Conservation (phyloP, 1,139 yeast genomes). For the Williopsis jadinii region DNA sequence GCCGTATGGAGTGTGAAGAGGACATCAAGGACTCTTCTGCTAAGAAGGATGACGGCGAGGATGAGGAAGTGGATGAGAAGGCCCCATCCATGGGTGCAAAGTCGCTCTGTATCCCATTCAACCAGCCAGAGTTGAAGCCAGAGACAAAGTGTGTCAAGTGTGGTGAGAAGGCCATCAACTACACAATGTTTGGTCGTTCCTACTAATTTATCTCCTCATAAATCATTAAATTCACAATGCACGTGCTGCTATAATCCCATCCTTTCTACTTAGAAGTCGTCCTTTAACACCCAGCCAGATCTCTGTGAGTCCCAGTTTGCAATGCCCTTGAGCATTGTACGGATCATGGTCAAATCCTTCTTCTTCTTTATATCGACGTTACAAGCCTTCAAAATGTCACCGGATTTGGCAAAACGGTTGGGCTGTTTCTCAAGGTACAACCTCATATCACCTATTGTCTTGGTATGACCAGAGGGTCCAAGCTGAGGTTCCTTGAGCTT, state of each 20-base stretch:
- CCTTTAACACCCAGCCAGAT: slow-evolving; percentile 61
- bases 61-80: slow-evolving; percentile 85
- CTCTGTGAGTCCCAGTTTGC: slow-evolving; percentile 57
- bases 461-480: slow-evolving; percentile 24
- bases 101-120: slow-evolving; percentile 92
- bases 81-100: slow-evolving; percentile 99
- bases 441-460: slow-evolving; percentile 31
- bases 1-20: slow-evolving; percentile 89
- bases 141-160: slow-evolving; percentile 88
- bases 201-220: slow-evolving; percentile 37
- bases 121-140: slow-evolving; percentile 73
- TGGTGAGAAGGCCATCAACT: slow-evolving; percentile 63
- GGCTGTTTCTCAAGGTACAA: slow-evolving; percentile 30
- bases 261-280: slow-evolving; percentile 33
- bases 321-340: slow-evolving; percentile 63
- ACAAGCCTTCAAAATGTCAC: slow-evolving; percentile 47
- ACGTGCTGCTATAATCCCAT: no score
- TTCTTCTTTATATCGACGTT: slow-evolving; percentile 41
- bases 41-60: slow-evolving; percentile 69
- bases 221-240: no score
- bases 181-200: slow-evolving; percentile 95
- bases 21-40: slow-evolving; percentile 96
- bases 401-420: slow-evolving; percentile 45
- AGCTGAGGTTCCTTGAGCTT: slow-evolving; percentile 7
- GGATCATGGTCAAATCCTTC: slow-evolving; percentile 52